These are phyloP conservation scores for Malbranchea cinnamomea DNA, from an alignment of 2,329 filamentous ascomycete species.

Conservation along the genomic window DNA sequence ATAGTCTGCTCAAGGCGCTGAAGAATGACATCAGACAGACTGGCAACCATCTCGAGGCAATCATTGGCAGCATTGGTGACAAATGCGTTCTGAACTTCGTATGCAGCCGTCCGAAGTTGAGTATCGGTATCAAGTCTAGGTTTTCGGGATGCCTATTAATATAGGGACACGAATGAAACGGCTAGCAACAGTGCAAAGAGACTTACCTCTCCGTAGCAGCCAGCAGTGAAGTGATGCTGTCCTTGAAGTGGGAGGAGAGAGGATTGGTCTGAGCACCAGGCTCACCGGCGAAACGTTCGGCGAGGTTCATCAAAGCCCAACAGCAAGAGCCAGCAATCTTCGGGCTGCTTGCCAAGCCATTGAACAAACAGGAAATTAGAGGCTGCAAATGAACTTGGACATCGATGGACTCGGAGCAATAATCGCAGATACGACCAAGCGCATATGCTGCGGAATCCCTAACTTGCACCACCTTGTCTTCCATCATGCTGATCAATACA, in stretches of 20 bases:
- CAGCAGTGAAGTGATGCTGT: slow-evolving; percentile 74
- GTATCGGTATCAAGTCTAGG: slow-evolving; percentile 58
- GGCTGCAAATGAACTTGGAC: slow-evolving; percentile 66
- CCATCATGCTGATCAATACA: slow-evolving; percentile 83
- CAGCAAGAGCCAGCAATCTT: slow-evolving; percentile 99
- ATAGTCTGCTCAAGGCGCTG: slow-evolving; percentile 84
- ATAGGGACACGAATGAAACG: neutral
- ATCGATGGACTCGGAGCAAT: slow-evolving; percentile 83
- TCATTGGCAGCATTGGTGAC: slow-evolving; percentile 82
- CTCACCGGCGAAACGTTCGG: slow-evolving; percentile 86
- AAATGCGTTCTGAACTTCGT: slow-evolving; percentile 92
- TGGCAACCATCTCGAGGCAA: slow-evolving; percentile 64
- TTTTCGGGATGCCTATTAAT: slow-evolving; percentile 8
- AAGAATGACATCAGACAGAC: slow-evolving; percentile 74
- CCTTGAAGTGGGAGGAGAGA: slow-evolving; percentile 81
- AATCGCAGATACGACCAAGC: slow-evolving; percentile 88
- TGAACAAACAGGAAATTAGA: slow-evolving; percentile 77
- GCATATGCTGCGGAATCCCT: slow-evolving; percentile 94
- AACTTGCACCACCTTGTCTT: slow-evolving; percentile 76
- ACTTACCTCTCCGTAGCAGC: slow-evolving; percentile 60
- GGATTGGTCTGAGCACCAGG: slow-evolving; percentile 64
- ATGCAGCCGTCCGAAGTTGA: slow-evolving; percentile 82
- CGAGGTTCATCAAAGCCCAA: slow-evolving; percentile 97
- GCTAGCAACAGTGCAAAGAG: slow-evolving; percentile 1
- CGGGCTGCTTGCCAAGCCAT: slow-evolving; percentile 72